These are phyloP conservation scores for Neurospora sp. DNA, from an alignment of 495 filamentous ascomycete genomes.

Conservation along the genomic window DNA sequence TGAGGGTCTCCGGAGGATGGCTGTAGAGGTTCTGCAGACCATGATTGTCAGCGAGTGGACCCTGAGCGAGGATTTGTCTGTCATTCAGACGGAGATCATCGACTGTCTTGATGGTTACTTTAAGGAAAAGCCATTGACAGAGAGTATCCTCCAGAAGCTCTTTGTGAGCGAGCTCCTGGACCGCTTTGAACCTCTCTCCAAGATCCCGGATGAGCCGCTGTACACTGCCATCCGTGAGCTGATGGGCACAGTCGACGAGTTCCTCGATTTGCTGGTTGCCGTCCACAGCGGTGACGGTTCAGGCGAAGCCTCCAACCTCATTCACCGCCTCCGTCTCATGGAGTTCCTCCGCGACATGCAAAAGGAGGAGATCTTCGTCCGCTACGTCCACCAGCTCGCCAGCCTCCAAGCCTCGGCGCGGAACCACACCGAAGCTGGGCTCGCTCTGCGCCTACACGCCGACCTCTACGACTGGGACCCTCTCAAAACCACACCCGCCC, in stretches of 20 bases:
- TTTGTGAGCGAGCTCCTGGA: slow-evolving; percentile 80
- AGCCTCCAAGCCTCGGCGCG: slow-evolving; percentile 61
- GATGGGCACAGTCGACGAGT: slow-evolving; percentile 75
- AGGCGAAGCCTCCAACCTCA: slow-evolving; percentile 65
- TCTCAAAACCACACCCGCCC: slow-evolving; percentile 50
- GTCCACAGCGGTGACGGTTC: slow-evolving; percentile 72
- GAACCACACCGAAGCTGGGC: slow-evolving; percentile 82
- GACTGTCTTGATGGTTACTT: slow-evolving; percentile 89
- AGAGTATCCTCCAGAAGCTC: slow-evolving; percentile 82
- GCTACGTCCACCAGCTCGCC: slow-evolving; percentile 91
- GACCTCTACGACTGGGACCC: slow-evolving; percentile 92
- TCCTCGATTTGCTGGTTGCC: slow-evolving; percentile 85
- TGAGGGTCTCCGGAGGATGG: slow-evolving; percentile 78
- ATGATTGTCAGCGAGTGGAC: slow-evolving; percentile 99
- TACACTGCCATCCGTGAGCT: slow-evolving; percentile 67
- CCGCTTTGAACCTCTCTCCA: slow-evolving; percentile 63
- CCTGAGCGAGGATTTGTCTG: slow-evolving; percentile 81
- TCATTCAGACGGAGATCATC: slow-evolving; percentile 94
- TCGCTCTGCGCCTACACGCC: slow-evolving; percentile 83
- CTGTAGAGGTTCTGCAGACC: slow-evolving; percentile 84
- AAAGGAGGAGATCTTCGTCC: slow-evolving; percentile 92
- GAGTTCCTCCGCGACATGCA: slow-evolving; percentile 96
- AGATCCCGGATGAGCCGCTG: slow-evolving; percentile 58
- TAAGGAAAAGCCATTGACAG: slow-evolving; percentile 76
- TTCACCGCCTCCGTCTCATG: slow-evolving; percentile 87